Percentiles rank a stretch among this genome's conserved stretches.
phyloP scores from a whole-genome alignment of 2,329 filamentous ascomycete genomes.

The Leptographium galeiforme region DNA sequence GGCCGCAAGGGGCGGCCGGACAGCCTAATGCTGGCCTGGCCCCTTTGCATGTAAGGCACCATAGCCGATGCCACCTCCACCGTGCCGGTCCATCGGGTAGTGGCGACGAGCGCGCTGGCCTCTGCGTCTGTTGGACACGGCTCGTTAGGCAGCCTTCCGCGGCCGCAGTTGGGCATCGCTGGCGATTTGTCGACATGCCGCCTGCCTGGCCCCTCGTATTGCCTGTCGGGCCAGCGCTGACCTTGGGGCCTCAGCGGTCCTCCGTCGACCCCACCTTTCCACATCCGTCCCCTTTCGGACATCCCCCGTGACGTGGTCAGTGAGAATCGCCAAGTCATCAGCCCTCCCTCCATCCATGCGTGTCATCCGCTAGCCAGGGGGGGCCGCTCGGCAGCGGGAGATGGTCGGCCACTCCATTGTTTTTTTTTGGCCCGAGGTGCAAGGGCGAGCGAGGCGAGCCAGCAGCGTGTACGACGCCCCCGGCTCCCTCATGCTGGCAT shows the following conservation, averaged over 20 bases:
- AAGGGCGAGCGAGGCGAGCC: too few species aligned
- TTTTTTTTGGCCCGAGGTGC: too few species aligned
- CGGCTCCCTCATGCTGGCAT: neutral
- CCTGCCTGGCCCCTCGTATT: too few species aligned
- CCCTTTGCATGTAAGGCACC: conserved; percentile 10
- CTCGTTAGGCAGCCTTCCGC: neutral
- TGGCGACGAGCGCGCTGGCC: neutral
- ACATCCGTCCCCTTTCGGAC: neutral
- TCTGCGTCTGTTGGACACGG: neutral
- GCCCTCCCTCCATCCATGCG: too few species aligned
- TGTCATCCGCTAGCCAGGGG: too few species aligned
- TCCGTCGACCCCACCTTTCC: neutral
- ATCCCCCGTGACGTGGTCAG: neutral
- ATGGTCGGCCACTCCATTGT: too few species aligned
- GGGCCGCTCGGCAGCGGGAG: too few species aligned
- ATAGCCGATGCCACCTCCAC: conserved; percentile 1
- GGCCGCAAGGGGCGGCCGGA: neutral
- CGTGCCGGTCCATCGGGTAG: conserved; percentile 9
- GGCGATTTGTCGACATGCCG: too few species aligned
- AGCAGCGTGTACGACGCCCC: neutral
- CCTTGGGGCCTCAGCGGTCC: neutral
- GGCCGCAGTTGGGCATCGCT: neutral
- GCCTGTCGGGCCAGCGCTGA: neutral
- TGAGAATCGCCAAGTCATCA: neutral
- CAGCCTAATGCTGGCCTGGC: conserved; percentile 1